Percentiles rank a stretch among this genome's conserved stretches.
phyloP scores from a whole-genome alignment of 768 basidiomycete species.

The Podaxis rugospora region DNA sequence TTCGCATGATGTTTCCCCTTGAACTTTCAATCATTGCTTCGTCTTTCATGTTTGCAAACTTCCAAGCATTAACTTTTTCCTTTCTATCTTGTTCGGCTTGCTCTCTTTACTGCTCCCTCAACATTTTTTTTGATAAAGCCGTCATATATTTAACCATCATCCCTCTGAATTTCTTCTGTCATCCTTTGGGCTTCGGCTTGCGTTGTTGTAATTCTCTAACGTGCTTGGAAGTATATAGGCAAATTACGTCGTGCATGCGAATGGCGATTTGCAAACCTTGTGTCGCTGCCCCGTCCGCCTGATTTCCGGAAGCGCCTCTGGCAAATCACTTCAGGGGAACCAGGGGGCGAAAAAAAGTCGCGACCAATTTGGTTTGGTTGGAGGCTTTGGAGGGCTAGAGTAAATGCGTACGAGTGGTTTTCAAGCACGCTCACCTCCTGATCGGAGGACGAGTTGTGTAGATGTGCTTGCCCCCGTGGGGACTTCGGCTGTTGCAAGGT shows the following conservation, averaged over 20 bases:
- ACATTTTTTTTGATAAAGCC: neutral
- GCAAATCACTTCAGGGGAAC: neutral
- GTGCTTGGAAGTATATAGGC: conserved; percentile 1
- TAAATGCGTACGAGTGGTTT: conserved; percentile 3
- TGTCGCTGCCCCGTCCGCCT: neutral
- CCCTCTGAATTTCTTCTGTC: neutral
- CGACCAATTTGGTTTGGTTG: neutral
- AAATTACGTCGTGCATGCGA: neutral
- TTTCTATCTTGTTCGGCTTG: no score
- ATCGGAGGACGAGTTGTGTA: conserved; percentile 34
- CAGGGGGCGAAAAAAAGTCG: neutral
- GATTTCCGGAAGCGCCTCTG: conserved; percentile 1
- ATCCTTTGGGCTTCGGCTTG: neutral
- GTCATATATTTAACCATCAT: neutral
- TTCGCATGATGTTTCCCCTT: neutral
- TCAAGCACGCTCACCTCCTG: neutral
- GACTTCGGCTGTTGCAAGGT: conserved; percentile 79
- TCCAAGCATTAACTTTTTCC: neutral
- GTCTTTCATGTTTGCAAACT: neutral
- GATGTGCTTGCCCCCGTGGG: conserved; percentile 62
- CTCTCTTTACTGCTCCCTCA: neutral
- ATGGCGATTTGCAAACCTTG: neutral
- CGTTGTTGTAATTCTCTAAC: neutral
- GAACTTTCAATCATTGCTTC: neutral
- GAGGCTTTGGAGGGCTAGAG: neutral